Base-by-base conservation (phyloP, 2,329 filamentous ascomycete species). In the Ceratocystiopsis minuta region DNA sequence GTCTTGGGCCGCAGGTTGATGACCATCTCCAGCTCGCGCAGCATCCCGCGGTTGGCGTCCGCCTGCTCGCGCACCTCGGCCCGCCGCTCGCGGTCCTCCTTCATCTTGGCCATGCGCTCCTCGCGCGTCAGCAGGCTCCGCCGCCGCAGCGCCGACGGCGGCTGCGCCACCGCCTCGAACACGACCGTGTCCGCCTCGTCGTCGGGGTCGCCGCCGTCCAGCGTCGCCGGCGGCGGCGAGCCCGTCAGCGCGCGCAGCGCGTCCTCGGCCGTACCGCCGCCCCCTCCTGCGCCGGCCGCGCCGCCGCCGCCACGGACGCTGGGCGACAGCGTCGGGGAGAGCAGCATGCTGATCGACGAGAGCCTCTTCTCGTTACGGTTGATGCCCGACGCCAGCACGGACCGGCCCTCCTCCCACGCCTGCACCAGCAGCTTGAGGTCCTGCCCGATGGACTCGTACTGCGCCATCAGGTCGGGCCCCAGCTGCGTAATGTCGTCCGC, bases 391-490 rank as follows among this genome's bases (percentile, higher is more conserved):
- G 84, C 77, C 41, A 98, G 65, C 6, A 84, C 78, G n/a, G 78
- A 72, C 57, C 82, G 88, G 40, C 88, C 90, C 41, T 80, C 73
- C 52, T 92, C 84, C 87, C 87, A 94, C 48, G 85, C 81, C 48
- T 80, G 70, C 59, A 87, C 75, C 39, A 94, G 63, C 36, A 78
- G 72, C 55, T 80, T 80, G 37, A 98, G 68, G 54, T 98, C 90
- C 20, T 78, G 68, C 3, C 90, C 90, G 48, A 98, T 92, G 5
- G 86, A 88, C 43, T 98, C 90, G 58, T 96, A 98, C 54, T 96
- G 90, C 17, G 77, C 63, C 68, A 94, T 78, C 34, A 96, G 68
- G 47, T 76, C 78, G 1, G 78, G 72, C 0, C 82, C 84, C 15
- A 94, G 70, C 49, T 93, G 82, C 4, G 75, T 74, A 16, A 83